Percentiles rank a stretch among this genome's conserved stretches.
phyloP scores from a whole-genome alignment of 805 yeast genomes.

The Metschnikowia vanudenii region DNA sequence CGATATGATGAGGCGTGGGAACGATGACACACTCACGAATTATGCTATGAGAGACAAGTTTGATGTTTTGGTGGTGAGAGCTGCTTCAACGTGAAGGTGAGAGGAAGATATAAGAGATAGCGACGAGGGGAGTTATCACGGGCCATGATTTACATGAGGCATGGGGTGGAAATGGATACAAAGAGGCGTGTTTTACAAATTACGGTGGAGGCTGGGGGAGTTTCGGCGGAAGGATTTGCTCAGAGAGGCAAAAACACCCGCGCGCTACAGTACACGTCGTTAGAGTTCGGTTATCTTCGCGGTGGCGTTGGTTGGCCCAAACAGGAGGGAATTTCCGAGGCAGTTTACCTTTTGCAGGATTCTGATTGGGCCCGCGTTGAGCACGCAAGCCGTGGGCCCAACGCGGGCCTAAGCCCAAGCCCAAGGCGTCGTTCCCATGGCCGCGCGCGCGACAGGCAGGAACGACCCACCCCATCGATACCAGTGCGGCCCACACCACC shows the following conservation, averaged over 20 bases:
- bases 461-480: no score
- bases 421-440: no score
- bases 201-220: no score
- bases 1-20: constrained; percentile 12
- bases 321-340: no score
- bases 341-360: constrained; percentile 10
- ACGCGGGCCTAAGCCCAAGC: no score
- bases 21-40: neutral
- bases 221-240: neutral
- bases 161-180: neutral
- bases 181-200: no score
- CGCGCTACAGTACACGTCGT: neutral
- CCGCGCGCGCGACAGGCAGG: no score
- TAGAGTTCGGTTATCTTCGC: neutral
- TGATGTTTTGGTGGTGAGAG: constrained; percentile 18
- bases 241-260: neutral
- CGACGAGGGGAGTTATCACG: neutral
- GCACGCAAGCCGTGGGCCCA: constrained; percentile 7
- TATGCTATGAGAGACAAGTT: constrained; percentile 11
- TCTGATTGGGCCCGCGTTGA: constrained; percentile 17
- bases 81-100: neutral
- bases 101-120: neutral
- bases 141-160: no score
- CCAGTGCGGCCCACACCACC: no score
- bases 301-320: no score